Base-by-base conservation (phyloP, 257 asterid genomes). In the Cinchona pubescens region DNA sequence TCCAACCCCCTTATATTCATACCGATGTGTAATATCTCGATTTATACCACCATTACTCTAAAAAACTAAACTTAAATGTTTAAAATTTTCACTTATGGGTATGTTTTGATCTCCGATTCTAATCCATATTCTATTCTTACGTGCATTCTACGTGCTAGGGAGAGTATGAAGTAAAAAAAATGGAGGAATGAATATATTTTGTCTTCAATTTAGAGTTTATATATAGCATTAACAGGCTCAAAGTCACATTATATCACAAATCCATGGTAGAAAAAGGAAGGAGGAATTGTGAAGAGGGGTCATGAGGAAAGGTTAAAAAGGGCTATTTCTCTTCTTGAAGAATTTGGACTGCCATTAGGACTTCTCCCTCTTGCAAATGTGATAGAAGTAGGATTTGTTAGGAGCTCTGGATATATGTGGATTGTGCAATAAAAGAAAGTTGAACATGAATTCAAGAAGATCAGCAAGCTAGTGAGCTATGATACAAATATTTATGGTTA, bases 361-460 rank as follows among this genome's bases (percentile, higher is more conserved):
- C 73, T 75, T 2, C 76, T 79, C 3, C 77, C 69, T 27, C 70
- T 60, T 42, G 46, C 55, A 19, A 61, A 60, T 3, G 77, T 21
- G 45, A 18, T 60, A 3, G 46, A 73, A 73, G 77, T 90, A 0
- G 97, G 95, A 14, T 85, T 90, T 48, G 92, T 86, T 78, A 86
- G 86, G 76, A 69, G 62, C 82, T 85, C 86, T 0, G 91, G 93
- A 0, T 90, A 90, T 81, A 86, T 87, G 90, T 92, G 95, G 93
- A 87, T 90, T 75, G 69, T 74, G 30, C 96, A 88, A 67, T 78
- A 74, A 67, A 88, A 88, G 72, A 90, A 87, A 62, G 82, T 88
- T 3, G 91, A 86, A 51, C 96, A 88, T 35, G 78, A 45, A 15
- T 90, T 92, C 89, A 88, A 87, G 84, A 71, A 83, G 69, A 85